phyloP scores from a whole-genome alignment of 495 filamentous ascomycete genomes.

The Tricharina praecox region DNA sequence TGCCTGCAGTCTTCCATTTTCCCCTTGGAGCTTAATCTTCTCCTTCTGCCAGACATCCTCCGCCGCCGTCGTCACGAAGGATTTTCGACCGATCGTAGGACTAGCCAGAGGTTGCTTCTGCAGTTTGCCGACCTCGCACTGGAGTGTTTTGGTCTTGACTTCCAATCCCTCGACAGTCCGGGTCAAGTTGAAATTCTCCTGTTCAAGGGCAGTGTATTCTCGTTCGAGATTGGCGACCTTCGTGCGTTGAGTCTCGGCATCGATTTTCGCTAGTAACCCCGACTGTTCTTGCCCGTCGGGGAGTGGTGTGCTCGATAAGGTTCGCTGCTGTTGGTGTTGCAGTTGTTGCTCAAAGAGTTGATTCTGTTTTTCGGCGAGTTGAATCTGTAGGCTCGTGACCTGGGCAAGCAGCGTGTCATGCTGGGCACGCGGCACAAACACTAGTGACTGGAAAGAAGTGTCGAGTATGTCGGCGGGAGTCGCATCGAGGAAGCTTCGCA shows the following conservation, averaged over 20 bases:
- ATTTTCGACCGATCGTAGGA: too few relatives aligned
- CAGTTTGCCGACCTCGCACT: neutral
- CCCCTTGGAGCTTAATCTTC: neutral
- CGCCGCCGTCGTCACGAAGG: neutral
- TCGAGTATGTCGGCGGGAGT: slow-evolving; percentile 20
- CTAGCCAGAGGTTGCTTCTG: neutral
- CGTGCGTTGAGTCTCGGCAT: slow-evolving; percentile 11
- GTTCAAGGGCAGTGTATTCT: slow-evolving; percentile 8
- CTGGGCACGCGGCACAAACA: slow-evolving; percentile 16
- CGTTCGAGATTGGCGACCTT: slow-evolving; percentile 11
- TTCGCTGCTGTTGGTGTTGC: too few relatives aligned
- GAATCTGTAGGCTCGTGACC: slow-evolving; percentile 8
- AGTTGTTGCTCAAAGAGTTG: neutral
- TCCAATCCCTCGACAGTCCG: neutral
- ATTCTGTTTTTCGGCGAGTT: slow-evolving; percentile 15
- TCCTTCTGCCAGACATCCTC: neutral
- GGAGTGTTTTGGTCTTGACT: neutral
- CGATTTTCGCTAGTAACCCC: slow-evolving; percentile 11
- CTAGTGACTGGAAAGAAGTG: slow-evolving; percentile 15
- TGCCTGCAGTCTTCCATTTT: neutral
- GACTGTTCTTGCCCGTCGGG: slow-evolving; percentile 1
- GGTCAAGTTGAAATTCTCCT: neutral
- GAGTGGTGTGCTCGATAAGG: too few relatives aligned
- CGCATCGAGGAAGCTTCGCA: slow-evolving; percentile 23
- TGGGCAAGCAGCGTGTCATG: slow-evolving; percentile 12